Base-by-base conservation (phyloP, 208 protist species). In the Wallacemonas sp. region DNA sequence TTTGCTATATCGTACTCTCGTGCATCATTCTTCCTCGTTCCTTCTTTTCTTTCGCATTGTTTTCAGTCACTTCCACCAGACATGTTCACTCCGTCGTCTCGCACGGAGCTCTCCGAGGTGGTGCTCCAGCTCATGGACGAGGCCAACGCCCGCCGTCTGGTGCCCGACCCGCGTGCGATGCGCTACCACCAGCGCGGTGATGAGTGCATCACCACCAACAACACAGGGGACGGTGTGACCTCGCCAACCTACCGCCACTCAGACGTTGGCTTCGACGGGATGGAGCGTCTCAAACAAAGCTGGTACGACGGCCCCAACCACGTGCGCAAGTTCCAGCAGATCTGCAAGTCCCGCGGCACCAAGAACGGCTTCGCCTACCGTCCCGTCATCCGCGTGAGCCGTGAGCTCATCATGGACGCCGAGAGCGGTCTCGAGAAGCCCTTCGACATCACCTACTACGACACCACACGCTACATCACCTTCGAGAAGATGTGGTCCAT, bases 321-420 rank as follows among this genome's bases (percentile, higher is more conserved):
- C 25, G 42, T 67, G 22, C 66, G 57, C 42, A 45, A 57, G n/a
- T 67, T 79, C 55, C 52, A 71, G 31, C 20, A 28, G 22, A 66
- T 63, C 4, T 79, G 59, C 65, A 61, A 45, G 55, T 28, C 36
- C 20, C 66, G 45, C 23, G 45, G 28, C 4, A 41, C 28, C 36
- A 50, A 63, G 20, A 66, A 62, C 44, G 72, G 64, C 29, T 50
- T 82, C 50, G 76, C 66, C 0, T 82, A 82, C 29, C 70, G 76
- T 18, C 71, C 72, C 2, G 20, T 78, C 16, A 25, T 52, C 32
- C 70, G 67, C 44, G 54, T 79, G 10, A 59, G 64, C 31, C 41
- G 55, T 3, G 62, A 63, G 33, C 41, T 66, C 8, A 55, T 72
- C 31, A 67, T 63, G 62, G 38, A 65, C 8, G 31, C 3, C 12